Conservation (phyloP, 768 basidiomycete species). For the Lactarius hatsudake region DNA sequence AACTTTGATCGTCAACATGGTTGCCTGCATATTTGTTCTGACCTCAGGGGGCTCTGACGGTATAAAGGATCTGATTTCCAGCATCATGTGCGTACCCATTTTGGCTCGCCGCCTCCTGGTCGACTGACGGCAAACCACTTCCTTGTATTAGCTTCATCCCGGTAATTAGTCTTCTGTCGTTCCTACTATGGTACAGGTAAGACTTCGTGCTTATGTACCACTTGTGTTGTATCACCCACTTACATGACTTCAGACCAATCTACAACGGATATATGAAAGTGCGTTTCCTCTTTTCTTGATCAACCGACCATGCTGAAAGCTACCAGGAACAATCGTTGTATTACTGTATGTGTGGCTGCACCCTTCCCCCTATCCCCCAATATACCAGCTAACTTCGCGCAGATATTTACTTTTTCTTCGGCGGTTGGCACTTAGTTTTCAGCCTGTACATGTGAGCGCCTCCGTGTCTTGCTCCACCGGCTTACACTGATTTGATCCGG, state of each 20-base stretch:
- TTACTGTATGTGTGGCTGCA: constrained; percentile 61
- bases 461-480: constrained; percentile 8
- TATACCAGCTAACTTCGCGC: constrained; percentile 27
- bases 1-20: constrained; percentile 84
- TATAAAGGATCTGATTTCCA: constrained; percentile 75
- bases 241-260: constrained; percentile 60
- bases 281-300: constrained; percentile 29
- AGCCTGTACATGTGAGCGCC: constrained; percentile 79
- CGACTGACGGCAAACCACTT: constrained; percentile 30
- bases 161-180: constrained; percentile 74
- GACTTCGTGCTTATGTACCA: constrained; percentile 31
- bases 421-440: constrained; percentile 92
- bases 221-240: constrained; percentile 22
- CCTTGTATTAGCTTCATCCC: constrained; percentile 61
- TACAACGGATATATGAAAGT: constrained; percentile 99
- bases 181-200: constrained; percentile 94
- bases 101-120: constrained; percentile 12
- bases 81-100: constrained; percentile 62
- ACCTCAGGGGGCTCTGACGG: constrained; percentile 72
- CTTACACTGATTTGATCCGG: constrained; percentile 30
- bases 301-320: constrained; percentile 25
- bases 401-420: constrained; percentile 98
- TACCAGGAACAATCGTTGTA: constrained; percentile 86
- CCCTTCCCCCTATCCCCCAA: constrained; percentile 21
- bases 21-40: constrained; percentile 86